phyloP scores from a whole-genome alignment of 2,329 filamentous ascomycete genomes.

The Aspergillus pseudoterreus region DNA sequence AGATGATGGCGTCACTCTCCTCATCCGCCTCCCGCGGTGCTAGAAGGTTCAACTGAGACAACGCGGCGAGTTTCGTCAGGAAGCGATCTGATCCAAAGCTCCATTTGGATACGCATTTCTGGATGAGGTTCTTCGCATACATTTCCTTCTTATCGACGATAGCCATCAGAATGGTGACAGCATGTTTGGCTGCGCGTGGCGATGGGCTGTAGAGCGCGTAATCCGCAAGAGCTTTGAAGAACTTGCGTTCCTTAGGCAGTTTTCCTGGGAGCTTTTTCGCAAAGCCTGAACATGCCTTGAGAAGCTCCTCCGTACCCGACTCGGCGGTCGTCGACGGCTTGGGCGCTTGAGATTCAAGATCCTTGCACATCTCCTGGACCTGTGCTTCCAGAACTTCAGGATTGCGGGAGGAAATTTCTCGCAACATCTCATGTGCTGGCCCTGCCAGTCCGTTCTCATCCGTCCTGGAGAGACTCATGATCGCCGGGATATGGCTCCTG shows the following conservation, averaged over 20 bases:
- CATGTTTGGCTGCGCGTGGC: slow-evolving; percentile 84
- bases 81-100: slow-evolving; percentile 70
- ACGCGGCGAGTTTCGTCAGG: slow-evolving; percentile 53
- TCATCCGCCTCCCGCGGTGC: slow-evolving; percentile 70
- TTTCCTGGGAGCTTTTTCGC: slow-evolving; percentile 81
- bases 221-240: slow-evolving; percentile 73
- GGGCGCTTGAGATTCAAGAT: slow-evolving; percentile 77
- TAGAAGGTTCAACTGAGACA: slow-evolving; percentile 69
- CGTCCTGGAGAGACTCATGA: slow-evolving; percentile 81
- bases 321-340: slow-evolving; percentile 66
- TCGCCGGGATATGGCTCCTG: slow-evolving; percentile 84
- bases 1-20: slow-evolving; percentile 70
- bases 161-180: slow-evolving; percentile 82
- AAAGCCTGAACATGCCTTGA: slow-evolving; percentile 92
- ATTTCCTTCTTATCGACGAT: slow-evolving; percentile 75
- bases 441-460: slow-evolving; percentile 74
- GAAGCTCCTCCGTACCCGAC: slow-evolving; percentile 73
- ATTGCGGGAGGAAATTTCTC: slow-evolving; percentile 84
- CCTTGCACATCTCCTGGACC: slow-evolving; percentile 84
- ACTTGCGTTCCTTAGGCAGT: slow-evolving; percentile 74
- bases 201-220: slow-evolving; percentile 82
- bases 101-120: slow-evolving; percentile 71
- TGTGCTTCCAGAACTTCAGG: slow-evolving; percentile 91
- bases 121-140: slow-evolving; percentile 77
- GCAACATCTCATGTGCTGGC: slow-evolving; percentile 82